Conservation (phyloP, 305 asterid genomes). For the Fraxinus xanthoxyloides region DNA sequence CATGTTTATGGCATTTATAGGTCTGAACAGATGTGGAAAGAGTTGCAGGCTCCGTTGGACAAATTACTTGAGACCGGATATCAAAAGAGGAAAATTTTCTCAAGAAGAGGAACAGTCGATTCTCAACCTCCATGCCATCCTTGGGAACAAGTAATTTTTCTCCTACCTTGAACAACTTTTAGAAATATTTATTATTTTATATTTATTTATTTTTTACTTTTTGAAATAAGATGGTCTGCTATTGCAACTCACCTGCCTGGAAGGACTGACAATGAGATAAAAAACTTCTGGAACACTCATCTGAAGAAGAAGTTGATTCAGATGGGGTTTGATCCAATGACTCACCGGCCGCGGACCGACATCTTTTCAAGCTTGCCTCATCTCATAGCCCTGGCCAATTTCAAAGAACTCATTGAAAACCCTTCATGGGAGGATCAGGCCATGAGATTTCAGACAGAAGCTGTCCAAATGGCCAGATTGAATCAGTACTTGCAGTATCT, state of each 20-base stretch:
- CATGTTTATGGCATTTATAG: constrained; percentile 25
- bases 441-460: constrained; percentile 55
- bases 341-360: constrained; percentile 75
- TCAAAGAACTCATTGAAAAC: constrained; percentile 55
- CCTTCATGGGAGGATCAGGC: constrained; percentile 63
- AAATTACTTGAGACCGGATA: constrained; percentile 76
- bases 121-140: constrained; percentile 74
- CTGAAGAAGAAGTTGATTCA: constrained; percentile 71
- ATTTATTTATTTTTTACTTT: neutral
- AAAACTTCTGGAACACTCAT: constrained; percentile 84
- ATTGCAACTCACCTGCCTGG: constrained; percentile 76
- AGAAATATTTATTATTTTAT: neutral
- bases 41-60: constrained; percentile 91
- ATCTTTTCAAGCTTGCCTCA: constrained; percentile 63
- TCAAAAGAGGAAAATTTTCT: constrained; percentile 77
- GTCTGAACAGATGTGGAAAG: constrained; percentile 78
- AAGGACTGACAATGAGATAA: constrained; percentile 77
- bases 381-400: constrained; percentile 66
- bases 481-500: constrained; percentile 47
- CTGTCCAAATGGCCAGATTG: constrained; percentile 54
- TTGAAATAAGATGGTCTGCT: constrained; percentile 60
- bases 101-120: constrained; percentile 77
- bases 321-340: constrained; percentile 82
- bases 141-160: constrained; percentile 70
- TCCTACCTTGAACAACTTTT: neutral